Conservation (phyloP, 2,329 filamentous ascomycete species). For the Penicillium sp. region DNA sequence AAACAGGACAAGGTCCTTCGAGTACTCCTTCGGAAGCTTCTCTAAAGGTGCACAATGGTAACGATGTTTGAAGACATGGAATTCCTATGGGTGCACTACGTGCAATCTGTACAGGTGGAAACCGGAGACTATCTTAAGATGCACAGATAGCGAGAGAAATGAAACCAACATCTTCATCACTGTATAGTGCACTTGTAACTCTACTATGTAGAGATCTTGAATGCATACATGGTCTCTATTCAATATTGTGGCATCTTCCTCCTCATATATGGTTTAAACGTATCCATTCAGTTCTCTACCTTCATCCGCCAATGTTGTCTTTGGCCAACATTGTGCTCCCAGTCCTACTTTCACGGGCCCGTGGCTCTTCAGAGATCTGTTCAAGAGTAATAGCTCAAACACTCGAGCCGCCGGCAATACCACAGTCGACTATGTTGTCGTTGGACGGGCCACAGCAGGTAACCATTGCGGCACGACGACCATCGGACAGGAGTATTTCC, state of each 20-base stretch:
- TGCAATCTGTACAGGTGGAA: neutral
- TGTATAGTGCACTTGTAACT: neutral
- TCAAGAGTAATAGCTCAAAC: no score
- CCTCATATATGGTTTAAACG: neutral
- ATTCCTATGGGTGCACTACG: neutral
- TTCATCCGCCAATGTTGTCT: no score
- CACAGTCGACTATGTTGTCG: no score
- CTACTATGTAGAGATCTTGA: neutral
- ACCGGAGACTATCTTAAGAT: neutral
- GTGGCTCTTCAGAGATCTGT: no score
- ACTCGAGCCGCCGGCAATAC: no score
- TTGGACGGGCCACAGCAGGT: no score
- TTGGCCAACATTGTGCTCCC: no score
- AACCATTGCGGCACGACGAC: no score
- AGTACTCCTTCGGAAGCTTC: neutral
- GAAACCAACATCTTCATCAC: neutral
- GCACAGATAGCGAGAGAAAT: neutral
- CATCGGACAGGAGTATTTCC: constrained; percentile 34
- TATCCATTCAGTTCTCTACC: no score
- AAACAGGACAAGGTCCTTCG: neutral
- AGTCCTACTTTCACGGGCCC: no score
- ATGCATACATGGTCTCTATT: neutral
- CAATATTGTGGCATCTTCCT: neutral
- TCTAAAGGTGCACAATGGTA: neutral
- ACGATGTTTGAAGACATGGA: neutral